A percentile compares a stretch with the other conserved stretches of the same genome.
phyloP scores from a whole-genome alignment of 2,329 filamentous ascomycete species.

The Fusarium graminum region DNA sequence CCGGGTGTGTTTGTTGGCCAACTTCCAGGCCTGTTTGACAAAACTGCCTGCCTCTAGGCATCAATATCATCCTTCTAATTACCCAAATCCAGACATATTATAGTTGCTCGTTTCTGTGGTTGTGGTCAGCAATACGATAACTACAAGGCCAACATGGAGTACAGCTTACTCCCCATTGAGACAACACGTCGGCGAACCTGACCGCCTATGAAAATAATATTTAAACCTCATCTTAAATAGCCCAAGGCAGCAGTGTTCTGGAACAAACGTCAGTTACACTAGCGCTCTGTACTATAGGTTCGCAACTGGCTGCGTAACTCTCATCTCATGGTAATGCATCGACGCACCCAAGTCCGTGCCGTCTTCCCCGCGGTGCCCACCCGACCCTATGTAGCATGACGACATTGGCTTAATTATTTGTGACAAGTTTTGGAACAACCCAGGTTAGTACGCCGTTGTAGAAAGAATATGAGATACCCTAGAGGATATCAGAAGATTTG shows the following conservation, averaged over 20 bases:
- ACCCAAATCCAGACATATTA: constrained; percentile 1
- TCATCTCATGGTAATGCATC: constrained; percentile 21
- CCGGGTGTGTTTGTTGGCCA: constrained; percentile 2
- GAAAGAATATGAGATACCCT: no score
- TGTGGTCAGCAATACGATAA: background rate
- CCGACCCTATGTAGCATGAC: constrained; percentile 42
- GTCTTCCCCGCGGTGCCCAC: constrained; percentile 41
- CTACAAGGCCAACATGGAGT: no score
- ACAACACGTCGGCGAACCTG: constrained; percentile 10
- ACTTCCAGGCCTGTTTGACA: background rate
- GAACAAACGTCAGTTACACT: constrained; percentile 41
- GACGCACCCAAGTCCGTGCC: constrained; percentile 31
- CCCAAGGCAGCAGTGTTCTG: constrained; percentile 40
- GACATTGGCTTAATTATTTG: constrained; percentile 23
- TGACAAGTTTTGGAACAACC: constrained; percentile 27
- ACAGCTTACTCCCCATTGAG: background rate
- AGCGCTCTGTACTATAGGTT: constrained; percentile 24
- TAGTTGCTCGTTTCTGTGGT: background rate
- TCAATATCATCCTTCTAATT: constrained; percentile 7
- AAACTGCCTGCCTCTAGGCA: background rate
- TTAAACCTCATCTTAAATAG: constrained; percentile 1
- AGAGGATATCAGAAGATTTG: no score
- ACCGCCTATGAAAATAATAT: constrained; percentile 7
- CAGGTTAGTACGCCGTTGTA: no score
- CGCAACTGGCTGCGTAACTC: constrained; percentile 13